phyloP scores from a whole-genome alignment of 768 basidiomycete species.

The Leccinellum luteum region DNA sequence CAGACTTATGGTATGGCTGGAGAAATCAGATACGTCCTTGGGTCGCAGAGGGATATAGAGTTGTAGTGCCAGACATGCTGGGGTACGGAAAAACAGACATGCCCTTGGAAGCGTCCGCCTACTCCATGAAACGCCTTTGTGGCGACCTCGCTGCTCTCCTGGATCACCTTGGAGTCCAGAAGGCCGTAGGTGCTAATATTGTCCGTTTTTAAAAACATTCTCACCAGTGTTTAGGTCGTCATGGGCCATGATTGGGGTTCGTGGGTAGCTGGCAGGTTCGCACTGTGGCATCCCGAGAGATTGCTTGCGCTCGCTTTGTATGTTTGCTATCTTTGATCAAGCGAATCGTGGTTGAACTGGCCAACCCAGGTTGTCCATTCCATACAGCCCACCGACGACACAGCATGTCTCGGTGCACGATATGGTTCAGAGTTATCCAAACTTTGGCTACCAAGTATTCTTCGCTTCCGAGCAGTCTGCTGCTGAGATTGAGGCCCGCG shows the following conservation, averaged over 20 bases:
- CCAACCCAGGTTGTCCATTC: constrained; percentile 55
- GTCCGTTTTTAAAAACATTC: neutral
- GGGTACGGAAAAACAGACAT: constrained; percentile 70
- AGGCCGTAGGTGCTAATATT: constrained; percentile 45
- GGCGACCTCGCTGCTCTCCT: constrained; percentile 65
- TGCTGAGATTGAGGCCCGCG: constrained; percentile 54
- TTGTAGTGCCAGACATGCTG: constrained; percentile 48
- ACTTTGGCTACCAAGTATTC: constrained; percentile 67
- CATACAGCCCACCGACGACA: constrained; percentile 59
- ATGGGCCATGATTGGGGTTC: constrained; percentile 86
- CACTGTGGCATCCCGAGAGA: constrained; percentile 69
- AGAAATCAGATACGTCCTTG: constrained; percentile 71
- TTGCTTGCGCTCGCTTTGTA: constrained; percentile 59
- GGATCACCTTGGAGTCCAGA: constrained; percentile 49
- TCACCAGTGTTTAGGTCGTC: constrained; percentile 43
- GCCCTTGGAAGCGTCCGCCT: constrained; percentile 51
- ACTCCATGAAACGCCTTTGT: constrained; percentile 57
- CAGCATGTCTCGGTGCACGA: constrained; percentile 50
- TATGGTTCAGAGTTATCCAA: constrained; percentile 49
- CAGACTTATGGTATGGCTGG: constrained; percentile 75
- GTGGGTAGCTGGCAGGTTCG: constrained; percentile 59
- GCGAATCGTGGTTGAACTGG: neutral
- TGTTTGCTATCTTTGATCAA: constrained; percentile 19
- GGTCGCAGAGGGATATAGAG: constrained; percentile 58
- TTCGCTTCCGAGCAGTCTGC: constrained; percentile 55